These are phyloP conservation scores for Melastoma candidum DNA, from an alignment of 441 rosid genomes.

Conservation along the genomic window DNA sequence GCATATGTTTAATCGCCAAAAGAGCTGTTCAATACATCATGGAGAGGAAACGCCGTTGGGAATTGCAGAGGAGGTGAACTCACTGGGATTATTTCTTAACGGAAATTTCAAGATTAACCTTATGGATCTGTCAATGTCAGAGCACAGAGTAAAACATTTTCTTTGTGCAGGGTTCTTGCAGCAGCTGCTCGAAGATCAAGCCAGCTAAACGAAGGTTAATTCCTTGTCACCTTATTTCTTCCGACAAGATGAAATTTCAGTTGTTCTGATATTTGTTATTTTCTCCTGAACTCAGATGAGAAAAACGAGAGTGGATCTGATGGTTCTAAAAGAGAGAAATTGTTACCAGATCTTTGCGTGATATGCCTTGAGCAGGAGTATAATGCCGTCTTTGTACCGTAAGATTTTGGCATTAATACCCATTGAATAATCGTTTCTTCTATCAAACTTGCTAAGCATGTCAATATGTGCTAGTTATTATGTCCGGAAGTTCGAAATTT, in stretches of 20 bases:
- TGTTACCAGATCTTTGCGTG: conserved; percentile 81
- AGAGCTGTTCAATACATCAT: conserved; percentile 33
- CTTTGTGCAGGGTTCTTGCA: conserved; percentile 64
- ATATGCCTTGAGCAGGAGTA: conserved; percentile 93
- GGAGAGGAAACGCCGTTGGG: conserved; percentile 46
- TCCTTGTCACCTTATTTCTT: conserved; percentile 5
- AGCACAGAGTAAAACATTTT: conserved; percentile 2
- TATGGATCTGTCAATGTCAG: neutral
- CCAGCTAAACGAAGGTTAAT: conserved; percentile 50
- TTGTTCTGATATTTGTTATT: conserved; percentile 10
- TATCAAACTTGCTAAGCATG: too few species aligned
- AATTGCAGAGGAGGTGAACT: conserved; percentile 38
- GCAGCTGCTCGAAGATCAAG: conserved; percentile 70
- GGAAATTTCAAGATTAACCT: neutral
- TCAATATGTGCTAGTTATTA: too few species aligned
- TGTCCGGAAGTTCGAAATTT: too few species aligned
- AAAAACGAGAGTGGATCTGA: conserved; percentile 39
- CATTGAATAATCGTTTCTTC: too few species aligned
- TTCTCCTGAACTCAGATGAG: conserved; percentile 33
- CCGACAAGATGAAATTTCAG: conserved; percentile 5
- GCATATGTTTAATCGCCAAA: conserved; percentile 38
- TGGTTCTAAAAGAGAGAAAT: conserved; percentile 41
- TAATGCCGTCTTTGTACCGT: conserved; percentile 87
- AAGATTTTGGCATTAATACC: conserved; percentile 19
- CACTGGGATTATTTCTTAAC: neutral